Evolutionary conservation across 441 rosid genomes (phyloP).

Genomic region (Capsella rubella): DNA sequence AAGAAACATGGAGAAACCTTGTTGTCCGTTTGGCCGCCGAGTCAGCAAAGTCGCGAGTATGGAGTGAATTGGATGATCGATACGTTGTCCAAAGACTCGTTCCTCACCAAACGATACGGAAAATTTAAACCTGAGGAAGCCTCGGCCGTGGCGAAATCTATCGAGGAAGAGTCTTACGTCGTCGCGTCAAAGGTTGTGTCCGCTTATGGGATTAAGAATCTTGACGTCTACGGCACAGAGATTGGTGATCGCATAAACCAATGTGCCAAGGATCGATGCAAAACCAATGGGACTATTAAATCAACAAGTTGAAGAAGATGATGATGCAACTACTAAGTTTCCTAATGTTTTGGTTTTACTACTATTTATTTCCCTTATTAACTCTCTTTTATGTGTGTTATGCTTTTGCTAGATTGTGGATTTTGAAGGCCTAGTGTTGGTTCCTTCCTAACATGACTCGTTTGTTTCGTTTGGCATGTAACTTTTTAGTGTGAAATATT

Average conservation of each 20-base stretch:
- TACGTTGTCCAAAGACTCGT: neutral
- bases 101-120: neutral
- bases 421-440: no score
- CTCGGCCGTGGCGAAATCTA: neutral
- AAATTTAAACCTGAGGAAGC: neutral
- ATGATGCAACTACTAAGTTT: neutral
- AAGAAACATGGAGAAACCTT: no score
- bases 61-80: neutral
- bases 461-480: no score
- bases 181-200: neutral
- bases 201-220: neutral
- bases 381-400: no score
- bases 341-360: no score
- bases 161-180: neutral
- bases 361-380: no score
- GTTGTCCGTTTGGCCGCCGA: no score
- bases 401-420: no score
- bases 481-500: no score
- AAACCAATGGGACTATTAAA: no score
- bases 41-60: no score
- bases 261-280: neutral
- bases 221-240: neutral
- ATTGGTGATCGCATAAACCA: neutral
- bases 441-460: no score
- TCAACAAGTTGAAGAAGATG: neutral